These are phyloP conservation scores for Tylopilus vinaceipallidus DNA, from an alignment of 768 basidiomycete genomes.

Conservation along the genomic window DNA sequence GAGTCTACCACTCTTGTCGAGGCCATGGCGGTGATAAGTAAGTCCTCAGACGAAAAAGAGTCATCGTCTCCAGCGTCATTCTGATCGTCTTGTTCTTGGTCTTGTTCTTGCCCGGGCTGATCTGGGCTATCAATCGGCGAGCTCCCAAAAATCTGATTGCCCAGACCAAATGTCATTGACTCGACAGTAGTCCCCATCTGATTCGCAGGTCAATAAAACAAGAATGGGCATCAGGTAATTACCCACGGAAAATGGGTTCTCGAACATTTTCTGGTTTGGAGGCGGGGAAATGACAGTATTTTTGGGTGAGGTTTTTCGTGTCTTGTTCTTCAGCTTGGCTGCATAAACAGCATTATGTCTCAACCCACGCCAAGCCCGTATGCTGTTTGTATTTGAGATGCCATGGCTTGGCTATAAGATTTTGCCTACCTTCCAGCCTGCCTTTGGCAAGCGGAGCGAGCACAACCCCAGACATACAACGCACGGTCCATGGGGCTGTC, in stretches of 20 bases:
- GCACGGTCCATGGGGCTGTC: constrained; percentile 82
- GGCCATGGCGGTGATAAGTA: constrained; percentile 58
- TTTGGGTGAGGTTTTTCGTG: constrained; percentile 37
- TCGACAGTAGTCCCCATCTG: constrained; percentile 30
- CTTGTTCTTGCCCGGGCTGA: constrained; percentile 10
- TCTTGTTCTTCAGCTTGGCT: constrained; percentile 61
- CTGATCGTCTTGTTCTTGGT: too few relatives aligned
- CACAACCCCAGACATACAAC: constrained; percentile 84
- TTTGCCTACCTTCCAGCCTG: constrained; percentile 72
- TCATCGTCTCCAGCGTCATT: constrained; percentile 38
- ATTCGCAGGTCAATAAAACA: constrained; percentile 1
- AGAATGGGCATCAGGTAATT: neutral
- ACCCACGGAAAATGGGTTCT: constrained; percentile 73
- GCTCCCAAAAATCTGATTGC: constrained; percentile 65
- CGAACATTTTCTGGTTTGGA: constrained; percentile 31
- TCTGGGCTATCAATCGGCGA: constrained; percentile 16
- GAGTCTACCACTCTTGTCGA: constrained; percentile 55
- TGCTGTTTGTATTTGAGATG: constrained; percentile 39
- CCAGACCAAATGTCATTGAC: constrained; percentile 49
- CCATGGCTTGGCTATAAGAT: neutral
- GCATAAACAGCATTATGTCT: constrained; percentile 75
- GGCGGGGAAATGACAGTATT: constrained; percentile 36
- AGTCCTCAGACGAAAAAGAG: constrained; percentile 41
- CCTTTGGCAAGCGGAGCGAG: constrained; percentile 65
- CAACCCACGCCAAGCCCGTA: constrained; percentile 80